Evolutionary conservation across 2,329 filamentous ascomycete species (phyloP).

Genomic region (Microthyrium microscopicum): DNA sequence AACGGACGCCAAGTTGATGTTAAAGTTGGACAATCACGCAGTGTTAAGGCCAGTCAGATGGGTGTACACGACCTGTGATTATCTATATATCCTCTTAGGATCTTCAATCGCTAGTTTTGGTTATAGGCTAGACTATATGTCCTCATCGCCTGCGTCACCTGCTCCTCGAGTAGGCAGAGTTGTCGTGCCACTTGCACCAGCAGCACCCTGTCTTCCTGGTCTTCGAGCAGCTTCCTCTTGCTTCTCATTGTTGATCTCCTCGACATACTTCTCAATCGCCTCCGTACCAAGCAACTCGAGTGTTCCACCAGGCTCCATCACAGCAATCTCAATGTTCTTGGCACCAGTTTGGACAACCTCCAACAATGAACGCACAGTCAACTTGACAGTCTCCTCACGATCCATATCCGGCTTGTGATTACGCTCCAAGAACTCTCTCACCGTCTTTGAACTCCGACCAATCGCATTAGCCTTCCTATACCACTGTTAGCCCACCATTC

Average conservation of each 20-base stretch:
- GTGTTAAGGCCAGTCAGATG: no score
- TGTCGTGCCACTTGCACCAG: neutral
- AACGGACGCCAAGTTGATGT: no score
- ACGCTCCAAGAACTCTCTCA: constrained; percentile 93
- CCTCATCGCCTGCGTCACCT: no score
- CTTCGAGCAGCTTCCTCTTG: constrained; percentile 97
- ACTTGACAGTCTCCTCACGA: constrained; percentile 83
- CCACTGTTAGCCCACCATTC: neutral
- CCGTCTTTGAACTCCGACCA: constrained; percentile 94
- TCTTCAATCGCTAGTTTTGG: no score
- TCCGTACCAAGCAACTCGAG: constrained; percentile 91
- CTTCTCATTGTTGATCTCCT: constrained; percentile 98
- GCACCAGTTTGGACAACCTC: constrained; percentile 97
- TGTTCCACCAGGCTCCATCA: constrained; percentile 84
- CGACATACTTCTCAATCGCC: constrained; percentile 93
- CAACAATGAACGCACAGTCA: constrained; percentile 93
- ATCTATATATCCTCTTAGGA: no score
- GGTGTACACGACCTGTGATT: no score
- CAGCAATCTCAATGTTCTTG: constrained; percentile 98
- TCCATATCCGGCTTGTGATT: constrained; percentile 99
- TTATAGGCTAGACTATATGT: no score
- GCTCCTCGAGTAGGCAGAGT: constrained; percentile 3
- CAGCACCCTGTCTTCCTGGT: constrained; percentile 10
- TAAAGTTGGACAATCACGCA: no score
- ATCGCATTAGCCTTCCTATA: constrained; percentile 97